A percentile compares a stretch with the other conserved stretches of the same genome.
phyloP scores from a whole-genome alignment of 129 eudicot genomes.

The Heracleum sosnowskyi region DNA sequence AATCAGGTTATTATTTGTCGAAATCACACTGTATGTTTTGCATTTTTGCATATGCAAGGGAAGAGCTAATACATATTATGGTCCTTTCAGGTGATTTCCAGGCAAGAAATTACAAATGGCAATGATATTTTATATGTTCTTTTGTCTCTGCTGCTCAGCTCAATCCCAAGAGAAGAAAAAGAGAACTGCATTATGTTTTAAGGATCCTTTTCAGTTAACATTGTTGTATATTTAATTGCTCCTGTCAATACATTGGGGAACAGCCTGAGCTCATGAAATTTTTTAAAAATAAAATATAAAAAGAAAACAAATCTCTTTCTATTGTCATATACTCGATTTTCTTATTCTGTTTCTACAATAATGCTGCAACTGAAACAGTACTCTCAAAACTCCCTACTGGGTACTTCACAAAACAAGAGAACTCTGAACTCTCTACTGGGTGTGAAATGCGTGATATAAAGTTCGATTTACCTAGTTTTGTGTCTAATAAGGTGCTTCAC shows the following conservation, averaged over 20 bases:
- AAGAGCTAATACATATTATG: conserved; percentile 10
- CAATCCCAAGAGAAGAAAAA: conserved; percentile 14
- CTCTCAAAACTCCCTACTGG: not conserved
- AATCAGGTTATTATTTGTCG: conserved; percentile 17
- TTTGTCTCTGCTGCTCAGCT: conserved; percentile 21
- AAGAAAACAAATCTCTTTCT: not conserved
- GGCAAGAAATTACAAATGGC: conserved; percentile 25
- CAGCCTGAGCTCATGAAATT: conserved; percentile 47
- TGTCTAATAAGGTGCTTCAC: not conserved
- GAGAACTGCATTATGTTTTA: conserved; percentile 8
- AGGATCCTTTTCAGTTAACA: conserved; percentile 20
- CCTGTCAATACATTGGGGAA: conserved; percentile 53
- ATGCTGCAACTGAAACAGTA: not conserved
- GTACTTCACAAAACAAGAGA: not conserved
- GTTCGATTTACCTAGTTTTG: not conserved
- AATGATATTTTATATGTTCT: conserved; percentile 8
- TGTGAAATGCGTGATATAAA: not conserved
- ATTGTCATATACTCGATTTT: not conserved
- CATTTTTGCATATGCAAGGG: conserved; percentile 1
- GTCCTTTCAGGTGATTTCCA: conserved; percentile 14
- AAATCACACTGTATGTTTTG: not conserved
- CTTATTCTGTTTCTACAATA: not conserved
- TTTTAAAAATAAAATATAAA: conserved; percentile 11
- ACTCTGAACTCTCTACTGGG: not conserved
- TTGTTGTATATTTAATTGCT: conserved; percentile 20